Conservation (phyloP, 805 yeast species). For the Pichia sporocuriosa region DNA sequence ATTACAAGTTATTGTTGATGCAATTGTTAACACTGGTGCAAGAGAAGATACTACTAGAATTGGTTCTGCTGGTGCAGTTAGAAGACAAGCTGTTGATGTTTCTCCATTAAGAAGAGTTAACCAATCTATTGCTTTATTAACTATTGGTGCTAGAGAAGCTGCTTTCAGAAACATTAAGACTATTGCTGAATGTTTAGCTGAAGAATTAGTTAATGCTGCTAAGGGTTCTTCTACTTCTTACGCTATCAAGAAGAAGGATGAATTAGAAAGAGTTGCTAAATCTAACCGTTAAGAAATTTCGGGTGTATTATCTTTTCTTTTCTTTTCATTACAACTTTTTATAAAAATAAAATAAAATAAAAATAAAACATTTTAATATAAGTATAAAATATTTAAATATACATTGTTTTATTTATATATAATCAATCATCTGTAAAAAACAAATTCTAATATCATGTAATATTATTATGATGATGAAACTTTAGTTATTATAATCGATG, state of each 20-base stretch:
- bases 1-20: slow-evolving; percentile 97
- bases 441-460: no score
- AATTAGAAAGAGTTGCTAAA: slow-evolving; percentile 99
- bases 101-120: slow-evolving; percentile 99
- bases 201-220: slow-evolving; percentile 99
- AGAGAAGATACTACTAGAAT: slow-evolving; percentile 99
- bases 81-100: slow-evolving; percentile 99
- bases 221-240: slow-evolving; percentile 99
- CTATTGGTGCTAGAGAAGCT: slow-evolving; percentile 99
- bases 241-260: slow-evolving; percentile 99
- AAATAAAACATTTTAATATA: background rate
- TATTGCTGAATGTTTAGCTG: slow-evolving; percentile 99
- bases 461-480: no score
- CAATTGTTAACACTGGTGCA: slow-evolving; percentile 99
- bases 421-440: no score
- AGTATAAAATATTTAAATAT: no score
- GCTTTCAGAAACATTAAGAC: slow-evolving; percentile 99
- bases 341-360: background rate
- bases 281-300: slow-evolving; percentile 86
- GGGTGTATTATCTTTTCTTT: background rate
- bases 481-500: no score
- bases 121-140: slow-evolving; percentile 96
- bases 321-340: background rate
- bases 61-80: slow-evolving; percentile 99
- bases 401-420: no score